Conservation (phyloP, 2,329 filamentous ascomycete genomes). For the Alternaria ventricosa region DNA sequence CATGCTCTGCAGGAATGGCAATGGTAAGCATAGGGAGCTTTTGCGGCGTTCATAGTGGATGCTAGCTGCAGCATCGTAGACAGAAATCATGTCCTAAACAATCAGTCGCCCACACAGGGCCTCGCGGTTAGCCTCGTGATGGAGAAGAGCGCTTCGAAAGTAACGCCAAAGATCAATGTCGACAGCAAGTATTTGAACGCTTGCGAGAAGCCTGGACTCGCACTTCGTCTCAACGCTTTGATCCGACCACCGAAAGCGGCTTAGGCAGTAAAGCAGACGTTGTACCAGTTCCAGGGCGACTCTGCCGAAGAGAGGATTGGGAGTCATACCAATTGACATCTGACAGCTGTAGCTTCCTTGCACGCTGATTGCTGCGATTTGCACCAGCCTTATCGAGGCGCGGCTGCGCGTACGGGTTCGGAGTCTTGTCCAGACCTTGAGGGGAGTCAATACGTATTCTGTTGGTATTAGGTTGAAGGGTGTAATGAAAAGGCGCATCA, state of each 20-base stretch:
- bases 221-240: constrained; percentile 18
- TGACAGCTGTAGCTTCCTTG: constrained; percentile 89
- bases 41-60: constrained; percentile 23
- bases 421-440: constrained; percentile 50
- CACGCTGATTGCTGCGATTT: constrained; percentile 78
- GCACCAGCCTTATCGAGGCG: constrained; percentile 63
- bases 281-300: constrained; percentile 12
- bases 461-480: constrained; percentile 55
- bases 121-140: constrained; percentile 32
- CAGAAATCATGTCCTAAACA: constrained; percentile 39
- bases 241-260: constrained; percentile 5
- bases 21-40: constrained; percentile 5
- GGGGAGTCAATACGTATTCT: constrained; percentile 53
- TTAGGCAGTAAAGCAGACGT: constrained; percentile 4
- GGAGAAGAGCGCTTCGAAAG: constrained; percentile 1
- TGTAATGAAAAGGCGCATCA: constrained; percentile 60
- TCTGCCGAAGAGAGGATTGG: constrained; percentile 27
- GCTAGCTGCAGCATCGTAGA: constrained; percentile 31
- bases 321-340: constrained; percentile 92
- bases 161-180: constrained; percentile 14
- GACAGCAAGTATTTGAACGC: background rate
- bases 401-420: constrained; percentile 53
- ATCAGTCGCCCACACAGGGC: constrained; percentile 34
- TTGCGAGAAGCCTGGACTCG: constrained; percentile 12
- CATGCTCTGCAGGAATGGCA: constrained; percentile 7